Conservation (phyloP, 768 basidiomycete species). For the Macrolepiota albuminosa region DNA sequence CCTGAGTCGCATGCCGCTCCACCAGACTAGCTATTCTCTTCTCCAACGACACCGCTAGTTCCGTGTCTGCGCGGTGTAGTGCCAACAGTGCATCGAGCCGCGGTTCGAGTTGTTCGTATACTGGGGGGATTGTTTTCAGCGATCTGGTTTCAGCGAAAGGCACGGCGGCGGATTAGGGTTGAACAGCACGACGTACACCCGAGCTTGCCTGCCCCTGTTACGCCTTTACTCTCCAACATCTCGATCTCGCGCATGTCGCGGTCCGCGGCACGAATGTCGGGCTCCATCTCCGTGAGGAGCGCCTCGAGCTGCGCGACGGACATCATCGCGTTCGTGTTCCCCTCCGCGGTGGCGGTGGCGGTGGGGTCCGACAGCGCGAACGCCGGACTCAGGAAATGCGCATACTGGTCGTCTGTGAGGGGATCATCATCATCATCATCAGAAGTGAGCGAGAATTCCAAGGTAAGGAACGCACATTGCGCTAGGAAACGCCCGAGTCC, state of each 20-base stretch:
- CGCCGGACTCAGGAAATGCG: slow-evolving; percentile 66
- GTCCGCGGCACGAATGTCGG: slow-evolving; percentile 79
- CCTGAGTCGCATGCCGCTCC: slow-evolving; percentile 67
- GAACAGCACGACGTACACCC: slow-evolving; percentile 51
- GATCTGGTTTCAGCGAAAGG: too few species aligned
- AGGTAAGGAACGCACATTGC: slow-evolving; percentile 71
- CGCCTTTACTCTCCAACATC: slow-evolving; percentile 62
- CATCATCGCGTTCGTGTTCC: slow-evolving; percentile 52
- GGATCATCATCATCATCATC: too few species aligned
- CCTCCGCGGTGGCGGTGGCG: slow-evolving; percentile 60
- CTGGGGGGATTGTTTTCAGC: neutral
- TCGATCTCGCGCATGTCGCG: slow-evolving; percentile 79
- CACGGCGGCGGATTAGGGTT: too few species aligned
- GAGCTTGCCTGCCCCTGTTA: slow-evolving; percentile 68
- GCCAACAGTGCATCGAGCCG: slow-evolving; percentile 57
- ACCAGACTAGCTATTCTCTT: slow-evolving; percentile 59
- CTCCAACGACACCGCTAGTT: slow-evolving; percentile 58
- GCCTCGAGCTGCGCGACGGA: slow-evolving; percentile 65
- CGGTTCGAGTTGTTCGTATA: slow-evolving; percentile 55
- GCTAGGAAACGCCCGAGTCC: slow-evolving; percentile 71
- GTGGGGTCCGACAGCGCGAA: slow-evolving; percentile 56
- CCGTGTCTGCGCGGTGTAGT: slow-evolving; percentile 55
- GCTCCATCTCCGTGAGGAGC: slow-evolving; percentile 73
- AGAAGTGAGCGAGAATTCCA: too few species aligned
- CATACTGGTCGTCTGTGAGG: slow-evolving; percentile 72